Percentiles rank a stretch among this genome's conserved stretches.
Evolutionary conservation across 208 protist genomes (phyloP).

Genomic region (Leishmania turanica): DNA sequence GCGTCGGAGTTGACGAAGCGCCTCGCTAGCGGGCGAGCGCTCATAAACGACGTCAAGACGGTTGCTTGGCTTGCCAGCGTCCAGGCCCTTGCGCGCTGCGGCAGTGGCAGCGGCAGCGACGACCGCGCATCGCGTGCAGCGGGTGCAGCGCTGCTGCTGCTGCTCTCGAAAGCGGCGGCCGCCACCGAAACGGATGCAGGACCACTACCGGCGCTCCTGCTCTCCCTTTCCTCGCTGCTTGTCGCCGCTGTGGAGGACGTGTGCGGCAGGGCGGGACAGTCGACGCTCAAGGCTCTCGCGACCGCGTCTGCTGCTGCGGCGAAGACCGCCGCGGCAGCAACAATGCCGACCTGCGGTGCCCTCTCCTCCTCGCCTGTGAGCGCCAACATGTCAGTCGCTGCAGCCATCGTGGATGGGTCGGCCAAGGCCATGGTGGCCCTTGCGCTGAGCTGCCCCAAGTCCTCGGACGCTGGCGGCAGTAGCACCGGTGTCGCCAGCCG

Average conservation of each 20-base stretch:
- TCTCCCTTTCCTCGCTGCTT: slow-evolving; percentile 9
- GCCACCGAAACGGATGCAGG: not conserved
- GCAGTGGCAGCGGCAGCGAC: not conserved
- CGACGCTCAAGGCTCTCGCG: not conserved
- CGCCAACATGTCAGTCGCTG: slow-evolving; percentile 12
- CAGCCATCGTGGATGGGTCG: slow-evolving; percentile 47
- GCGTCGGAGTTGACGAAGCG: slow-evolving; percentile 4
- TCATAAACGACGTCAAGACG: slow-evolving; percentile 30
- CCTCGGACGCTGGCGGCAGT: slow-evolving; percentile 7
- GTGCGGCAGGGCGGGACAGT: slow-evolving; percentile 11
- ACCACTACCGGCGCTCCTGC: slow-evolving; percentile 19
- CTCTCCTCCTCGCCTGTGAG: not conserved
- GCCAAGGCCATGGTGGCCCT: slow-evolving; percentile 58
- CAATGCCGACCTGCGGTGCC: not conserved
- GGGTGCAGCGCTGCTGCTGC: not conserved
- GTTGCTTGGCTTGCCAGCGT: slow-evolving; percentile 34
- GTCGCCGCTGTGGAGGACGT: slow-evolving; percentile 16
- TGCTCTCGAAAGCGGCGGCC: not conserved
- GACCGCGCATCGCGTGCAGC: not conserved
- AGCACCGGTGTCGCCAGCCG: not conserved
- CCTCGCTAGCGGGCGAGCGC: slow-evolving; percentile 4
- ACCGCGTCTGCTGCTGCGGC: not conserved
- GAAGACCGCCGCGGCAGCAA: not conserved
- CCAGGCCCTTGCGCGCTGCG: slow-evolving; percentile 9
- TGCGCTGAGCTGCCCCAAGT: slow-evolving; percentile 29